Evolutionary conservation across 768 basidiomycete genomes (phyloP).

Genomic region (Amanita exitialis): DNA sequence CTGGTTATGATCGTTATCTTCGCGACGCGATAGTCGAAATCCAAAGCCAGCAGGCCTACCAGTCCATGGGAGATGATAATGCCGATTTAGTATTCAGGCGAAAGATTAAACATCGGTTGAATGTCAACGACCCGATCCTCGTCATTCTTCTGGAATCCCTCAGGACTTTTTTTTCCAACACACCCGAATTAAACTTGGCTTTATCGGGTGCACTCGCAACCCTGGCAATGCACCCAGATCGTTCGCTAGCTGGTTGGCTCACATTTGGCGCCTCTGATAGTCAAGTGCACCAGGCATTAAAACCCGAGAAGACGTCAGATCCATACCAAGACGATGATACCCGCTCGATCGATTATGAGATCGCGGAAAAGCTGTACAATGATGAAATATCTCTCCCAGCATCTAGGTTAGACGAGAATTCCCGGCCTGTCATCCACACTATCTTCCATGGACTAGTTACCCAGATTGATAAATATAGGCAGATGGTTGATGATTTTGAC

Average conservation of each 20-base stretch:
- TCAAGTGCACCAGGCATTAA: neutral
- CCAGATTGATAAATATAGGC: constrained; percentile 76
- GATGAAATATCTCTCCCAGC: constrained; percentile 54
- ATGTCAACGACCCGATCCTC: constrained; percentile 69
- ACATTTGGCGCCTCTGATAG: constrained; percentile 49
- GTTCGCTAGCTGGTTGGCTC: constrained; percentile 84
- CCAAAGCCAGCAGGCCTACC: constrained; percentile 54
- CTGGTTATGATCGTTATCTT: constrained; percentile 78
- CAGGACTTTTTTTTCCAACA: constrained; percentile 74
- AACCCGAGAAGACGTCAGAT: neutral
- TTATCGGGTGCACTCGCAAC: constrained; percentile 76
- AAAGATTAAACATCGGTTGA: constrained; percentile 63
- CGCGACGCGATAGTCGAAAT: constrained; percentile 63
- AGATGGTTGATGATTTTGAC: constrained; percentile 71
- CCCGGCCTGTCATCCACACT: constrained; percentile 71
- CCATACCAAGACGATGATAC: constrained; percentile 59
- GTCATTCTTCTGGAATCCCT: constrained; percentile 61
- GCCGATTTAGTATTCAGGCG: constrained; percentile 26
- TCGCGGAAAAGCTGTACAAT: constrained; percentile 55
- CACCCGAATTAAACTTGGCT: constrained; percentile 81
- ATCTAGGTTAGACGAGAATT: constrained; percentile 56
- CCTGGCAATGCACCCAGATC: constrained; percentile 76
- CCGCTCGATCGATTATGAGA: constrained; percentile 66
- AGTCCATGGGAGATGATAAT: constrained; percentile 28
- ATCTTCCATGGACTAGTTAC: constrained; percentile 73